phyloP scores from a whole-genome alignment of 225 moss, liverwort and hornwort genomes.

The Ulota crispa region DNA sequence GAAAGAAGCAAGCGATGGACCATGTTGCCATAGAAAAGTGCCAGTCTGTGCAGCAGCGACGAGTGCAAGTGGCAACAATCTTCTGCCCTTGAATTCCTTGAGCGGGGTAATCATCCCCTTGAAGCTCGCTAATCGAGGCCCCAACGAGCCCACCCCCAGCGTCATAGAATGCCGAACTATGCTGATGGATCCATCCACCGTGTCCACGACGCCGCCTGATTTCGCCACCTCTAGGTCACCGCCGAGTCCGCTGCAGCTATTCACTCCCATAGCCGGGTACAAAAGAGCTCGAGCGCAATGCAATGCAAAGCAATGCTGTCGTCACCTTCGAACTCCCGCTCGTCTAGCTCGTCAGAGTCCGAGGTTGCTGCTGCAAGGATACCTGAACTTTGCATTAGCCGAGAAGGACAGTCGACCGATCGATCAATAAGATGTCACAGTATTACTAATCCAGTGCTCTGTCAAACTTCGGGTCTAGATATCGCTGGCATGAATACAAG shows the following conservation, averaged over 20 bases:
- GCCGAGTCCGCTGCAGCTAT: not conserved
- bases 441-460: not conserved
- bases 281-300: not conserved
- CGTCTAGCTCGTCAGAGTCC: not conserved
- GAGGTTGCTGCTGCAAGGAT: not conserved
- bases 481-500: too few relatives aligned
- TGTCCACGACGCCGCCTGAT: constrained; percentile 4
- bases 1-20: not conserved
- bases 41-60: constrained; percentile 20
- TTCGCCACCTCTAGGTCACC: not conserved
- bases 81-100: not conserved
- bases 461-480: not conserved
- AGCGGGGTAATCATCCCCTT: constrained; percentile 21
- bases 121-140: constrained; percentile 6
- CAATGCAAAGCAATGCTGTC: not conserved
- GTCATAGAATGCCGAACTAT: not conserved
- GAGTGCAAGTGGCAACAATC: constrained; percentile 15
- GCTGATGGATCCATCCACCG: not conserved
- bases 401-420: not conserved
- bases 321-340: not conserved
- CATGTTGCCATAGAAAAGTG: constrained; percentile 29
- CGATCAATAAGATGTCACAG: not conserved
- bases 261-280: not conserved
- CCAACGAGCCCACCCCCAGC: not conserved
- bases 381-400: not conserved